Conservation (phyloP, 805 yeast genomes). For the Brettanomyces nanus region DNA sequence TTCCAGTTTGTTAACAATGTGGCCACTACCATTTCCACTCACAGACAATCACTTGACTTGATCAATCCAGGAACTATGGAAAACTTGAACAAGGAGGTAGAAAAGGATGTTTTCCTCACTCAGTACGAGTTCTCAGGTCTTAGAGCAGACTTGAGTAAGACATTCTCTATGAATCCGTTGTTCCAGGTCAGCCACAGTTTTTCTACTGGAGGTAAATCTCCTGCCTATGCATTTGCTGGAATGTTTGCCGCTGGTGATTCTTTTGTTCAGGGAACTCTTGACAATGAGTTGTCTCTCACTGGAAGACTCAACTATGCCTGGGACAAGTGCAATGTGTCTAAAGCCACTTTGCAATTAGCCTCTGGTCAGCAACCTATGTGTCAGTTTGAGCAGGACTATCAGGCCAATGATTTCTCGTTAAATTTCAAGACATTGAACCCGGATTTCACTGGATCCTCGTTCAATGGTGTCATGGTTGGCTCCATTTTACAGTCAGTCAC, state of each 20-base stretch:
- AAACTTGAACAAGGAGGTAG: constrained; percentile 86
- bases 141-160: constrained; percentile 93
- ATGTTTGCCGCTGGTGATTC: constrained; percentile 79
- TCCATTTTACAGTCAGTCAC: constrained; percentile 86
- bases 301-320: constrained; percentile 92
- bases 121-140: constrained; percentile 92
- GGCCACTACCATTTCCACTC: constrained; percentile 62
- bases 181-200: constrained; percentile 96
- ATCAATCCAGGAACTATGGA: constrained; percentile 93
- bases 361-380: constrained; percentile 87
- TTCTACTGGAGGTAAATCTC: constrained; percentile 79
- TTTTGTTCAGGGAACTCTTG: constrained; percentile 87
- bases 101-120: constrained; percentile 84
- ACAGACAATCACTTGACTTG: constrained; percentile 75
- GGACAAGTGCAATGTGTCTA: constrained; percentile 70
- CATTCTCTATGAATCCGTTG: constrained; percentile 83
- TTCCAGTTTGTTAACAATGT: constrained; percentile 72
- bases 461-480: constrained; percentile 89
- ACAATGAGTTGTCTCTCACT: constrained; percentile 73
- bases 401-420: constrained; percentile 79
- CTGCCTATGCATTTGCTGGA: constrained; percentile 87
- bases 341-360: constrained; percentile 82
- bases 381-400: constrained; percentile 94
- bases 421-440: constrained; percentile 92
- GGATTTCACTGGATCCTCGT: constrained; percentile 60